Evolutionary conservation across 192 early-diverging fungal genomes (phyloP).

Genomic region (Podila epigama): DNA sequence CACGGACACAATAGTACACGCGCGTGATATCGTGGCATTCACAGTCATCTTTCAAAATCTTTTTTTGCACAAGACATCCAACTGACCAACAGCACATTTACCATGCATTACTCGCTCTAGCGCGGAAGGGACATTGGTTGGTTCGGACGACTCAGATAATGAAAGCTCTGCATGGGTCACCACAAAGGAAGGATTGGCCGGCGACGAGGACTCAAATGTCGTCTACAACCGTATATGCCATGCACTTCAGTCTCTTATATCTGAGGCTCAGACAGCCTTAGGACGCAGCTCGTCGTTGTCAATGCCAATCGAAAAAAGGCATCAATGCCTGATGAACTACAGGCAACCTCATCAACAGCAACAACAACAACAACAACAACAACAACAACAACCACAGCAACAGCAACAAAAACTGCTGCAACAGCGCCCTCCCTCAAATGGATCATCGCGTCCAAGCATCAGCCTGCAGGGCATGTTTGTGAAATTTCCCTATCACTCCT

Average conservation of each 20-base stretch:
- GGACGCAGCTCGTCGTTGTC: constrained; percentile 1
- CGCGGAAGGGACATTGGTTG: constrained; percentile 41
- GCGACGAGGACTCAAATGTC: constrained; percentile 37
- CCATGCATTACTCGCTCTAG: constrained; percentile 2
- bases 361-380: neutral
- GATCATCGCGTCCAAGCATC: neutral
- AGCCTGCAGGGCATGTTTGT: neutral
- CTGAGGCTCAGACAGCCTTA: constrained; percentile 30
- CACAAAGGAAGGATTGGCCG: constrained; percentile 17
- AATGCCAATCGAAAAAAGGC: neutral
- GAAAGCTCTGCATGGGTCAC: constrained; percentile 18
- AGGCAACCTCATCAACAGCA: neutral
- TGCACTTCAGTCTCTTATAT: constrained; percentile 32
- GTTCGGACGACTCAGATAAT: constrained; percentile 27
- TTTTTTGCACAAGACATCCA: neutral
- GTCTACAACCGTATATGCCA: constrained; percentile 41
- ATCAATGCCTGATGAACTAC: neutral
- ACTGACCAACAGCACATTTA: neutral
- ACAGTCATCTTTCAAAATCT: neutral
- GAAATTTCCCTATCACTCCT: neutral
- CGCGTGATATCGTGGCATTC: neutral
- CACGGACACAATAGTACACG: neutral
- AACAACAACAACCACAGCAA: too few relatives aligned
- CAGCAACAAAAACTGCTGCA: too few relatives aligned
- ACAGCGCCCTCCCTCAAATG: neutral